These are phyloP conservation scores for Castanea sativa DNA, from an alignment of 306 rosid genomes.

Conservation along the genomic window DNA sequence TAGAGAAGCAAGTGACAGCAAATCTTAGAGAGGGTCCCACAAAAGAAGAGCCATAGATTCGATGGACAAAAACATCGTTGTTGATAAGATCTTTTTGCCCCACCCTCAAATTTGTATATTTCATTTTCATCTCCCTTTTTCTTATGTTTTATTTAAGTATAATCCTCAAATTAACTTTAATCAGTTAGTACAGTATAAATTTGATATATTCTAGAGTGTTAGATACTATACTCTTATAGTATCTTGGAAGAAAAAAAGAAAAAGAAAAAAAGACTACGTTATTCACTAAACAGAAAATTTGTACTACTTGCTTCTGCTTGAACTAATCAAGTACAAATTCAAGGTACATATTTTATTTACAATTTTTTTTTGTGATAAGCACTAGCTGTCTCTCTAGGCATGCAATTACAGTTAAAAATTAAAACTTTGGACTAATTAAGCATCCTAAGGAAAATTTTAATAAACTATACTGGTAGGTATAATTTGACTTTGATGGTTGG, in stretches of 20 bases:
- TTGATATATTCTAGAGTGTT: not conserved
- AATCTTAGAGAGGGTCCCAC: slow-evolving; percentile 78
- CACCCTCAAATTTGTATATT: slow-evolving; percentile 53
- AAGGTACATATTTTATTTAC: not conserved
- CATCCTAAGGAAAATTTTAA: not conserved
- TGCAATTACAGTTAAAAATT: not conserved
- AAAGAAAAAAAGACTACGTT: not conserved
- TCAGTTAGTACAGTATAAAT: not conserved
- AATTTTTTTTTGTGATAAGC: not conserved
- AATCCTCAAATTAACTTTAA: not conserved
- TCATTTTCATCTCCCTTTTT: slow-evolving; percentile 28
- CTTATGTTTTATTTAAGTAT: slow-evolving; percentile 3
- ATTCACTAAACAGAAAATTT: not conserved
- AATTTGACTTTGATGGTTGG: not conserved
- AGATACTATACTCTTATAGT: not conserved
- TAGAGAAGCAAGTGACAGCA: slow-evolving; percentile 43
- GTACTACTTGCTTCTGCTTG: not conserved
- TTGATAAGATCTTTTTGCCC: slow-evolving; percentile 76
- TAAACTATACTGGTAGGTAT: not conserved
- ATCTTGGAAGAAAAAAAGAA: no score
- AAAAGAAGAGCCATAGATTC: slow-evolving; percentile 67
- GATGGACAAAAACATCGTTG: slow-evolving; percentile 52
- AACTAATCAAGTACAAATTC: not conserved
- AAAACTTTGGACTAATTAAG: not conserved
- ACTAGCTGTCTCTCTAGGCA: not conserved